Conservation (phyloP, 495 filamentous ascomycete species). For the Entonaema liquescens region DNA sequence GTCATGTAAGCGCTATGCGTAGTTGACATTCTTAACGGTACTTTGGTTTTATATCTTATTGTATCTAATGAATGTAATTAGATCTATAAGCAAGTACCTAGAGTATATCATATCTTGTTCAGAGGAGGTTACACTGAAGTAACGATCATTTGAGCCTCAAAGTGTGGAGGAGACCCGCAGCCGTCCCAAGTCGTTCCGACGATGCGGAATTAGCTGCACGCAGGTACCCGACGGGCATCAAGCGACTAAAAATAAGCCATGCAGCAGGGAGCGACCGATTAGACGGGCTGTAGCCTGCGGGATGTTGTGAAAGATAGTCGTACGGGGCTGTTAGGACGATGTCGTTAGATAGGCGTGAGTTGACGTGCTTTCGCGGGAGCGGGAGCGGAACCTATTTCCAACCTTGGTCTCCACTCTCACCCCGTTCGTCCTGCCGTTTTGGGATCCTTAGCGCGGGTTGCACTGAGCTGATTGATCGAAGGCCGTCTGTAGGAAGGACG, state of each 20-base stretch:
- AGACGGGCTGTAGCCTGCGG: not conserved
- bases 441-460: not conserved
- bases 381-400: conserved; percentile 11
- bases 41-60: too few species aligned
- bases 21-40: not conserved
- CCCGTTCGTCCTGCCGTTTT: conserved; percentile 19
- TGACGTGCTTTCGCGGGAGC: conserved; percentile 41
- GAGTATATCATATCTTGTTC: too few species aligned
- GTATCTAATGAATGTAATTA: too few species aligned
- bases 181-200: not conserved
- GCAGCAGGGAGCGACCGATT: conserved; percentile 16
- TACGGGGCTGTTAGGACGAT: conserved; percentile 7
- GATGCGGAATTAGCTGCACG: conserved; percentile 5
- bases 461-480: conserved; percentile 14
- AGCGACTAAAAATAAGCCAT: conserved; percentile 5
- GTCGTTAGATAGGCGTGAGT: conserved; percentile 26
- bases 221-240: conserved; percentile 16
- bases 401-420: conserved; percentile 18
- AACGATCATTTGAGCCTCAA: conserved; percentile 28
- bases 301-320: not conserved
- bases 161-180: conserved; percentile 29
- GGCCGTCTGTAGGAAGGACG: not conserved
- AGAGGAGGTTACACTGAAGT: not conserved
- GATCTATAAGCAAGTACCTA: too few species aligned
- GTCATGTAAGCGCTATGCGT: not conserved